A percentile compares a stretch with the other conserved stretches of the same genome.
phyloP scores from a whole-genome alignment of 176 grass and related monocot genomes.

The Poa annua region DNA sequence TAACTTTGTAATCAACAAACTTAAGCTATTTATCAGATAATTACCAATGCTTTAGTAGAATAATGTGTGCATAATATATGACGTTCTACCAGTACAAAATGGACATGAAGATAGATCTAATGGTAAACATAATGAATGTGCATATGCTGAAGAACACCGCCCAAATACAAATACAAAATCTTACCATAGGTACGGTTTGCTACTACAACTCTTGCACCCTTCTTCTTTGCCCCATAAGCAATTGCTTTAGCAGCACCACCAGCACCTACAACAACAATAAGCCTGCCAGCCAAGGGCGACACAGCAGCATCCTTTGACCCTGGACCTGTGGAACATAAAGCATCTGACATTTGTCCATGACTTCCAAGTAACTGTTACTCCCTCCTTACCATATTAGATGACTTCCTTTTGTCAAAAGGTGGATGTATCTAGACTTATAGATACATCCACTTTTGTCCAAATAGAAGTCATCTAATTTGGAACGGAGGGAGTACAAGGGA shows the following conservation, averaged over 20 bases:
- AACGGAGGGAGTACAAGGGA: not conserved
- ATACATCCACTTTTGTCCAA: no score
- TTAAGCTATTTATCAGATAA: not conserved
- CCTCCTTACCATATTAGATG: no score
- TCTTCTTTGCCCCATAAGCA: constrained; percentile 90
- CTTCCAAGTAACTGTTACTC: not conserved
- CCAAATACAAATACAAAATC: constrained; percentile 10
- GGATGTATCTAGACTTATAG: no score
- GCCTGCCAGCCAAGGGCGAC: constrained; percentile 83
- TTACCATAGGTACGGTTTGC: constrained; percentile 98
- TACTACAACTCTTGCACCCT: constrained; percentile 89
- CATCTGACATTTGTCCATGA: constrained; percentile 7
- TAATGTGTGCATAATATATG: not conserved
- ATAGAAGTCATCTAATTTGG: no score
- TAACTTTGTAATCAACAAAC: not conserved
- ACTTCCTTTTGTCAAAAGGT: no score
- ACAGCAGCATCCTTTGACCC: constrained; percentile 58
- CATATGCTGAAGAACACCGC: constrained; percentile 30
- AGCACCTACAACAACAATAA: constrained; percentile 91
- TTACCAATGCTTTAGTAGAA: not conserved
- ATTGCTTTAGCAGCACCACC: constrained; percentile 95
- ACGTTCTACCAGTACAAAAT: constrained; percentile 24
- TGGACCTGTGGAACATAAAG: constrained; percentile 56
- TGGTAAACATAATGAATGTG: not conserved
- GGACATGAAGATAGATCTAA: constrained; percentile 9